Conservation (phyloP, 768 basidiomycete genomes). For the Leucocoprinus sp. region DNA sequence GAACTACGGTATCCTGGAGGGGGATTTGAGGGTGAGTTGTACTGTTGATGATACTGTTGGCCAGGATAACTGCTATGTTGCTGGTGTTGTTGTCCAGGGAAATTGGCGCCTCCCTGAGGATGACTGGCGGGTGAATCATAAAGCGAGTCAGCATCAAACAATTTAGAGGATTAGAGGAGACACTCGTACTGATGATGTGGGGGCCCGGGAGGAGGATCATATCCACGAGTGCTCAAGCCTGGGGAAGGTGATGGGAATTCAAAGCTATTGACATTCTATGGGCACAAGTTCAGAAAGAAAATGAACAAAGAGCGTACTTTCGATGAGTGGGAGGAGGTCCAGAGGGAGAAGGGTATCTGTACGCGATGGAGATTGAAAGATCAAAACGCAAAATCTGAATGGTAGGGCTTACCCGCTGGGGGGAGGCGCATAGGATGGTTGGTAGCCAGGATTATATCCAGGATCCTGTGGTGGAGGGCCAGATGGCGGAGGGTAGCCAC, state of each 20-base stretch:
- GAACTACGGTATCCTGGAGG: constrained; percentile 10
- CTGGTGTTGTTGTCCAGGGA: constrained; percentile 14
- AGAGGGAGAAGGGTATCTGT: constrained; percentile 16
- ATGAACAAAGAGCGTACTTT: not conserved
- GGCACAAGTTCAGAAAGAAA: not conserved
- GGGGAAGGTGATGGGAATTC: constrained; percentile 8
- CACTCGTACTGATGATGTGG: constrained; percentile 24
- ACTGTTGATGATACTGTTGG: constrained; percentile 27
- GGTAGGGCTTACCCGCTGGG: constrained; percentile 9
- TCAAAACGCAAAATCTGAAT: not conserved
- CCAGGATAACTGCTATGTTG: constrained; percentile 30
- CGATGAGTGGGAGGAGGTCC: constrained; percentile 15
- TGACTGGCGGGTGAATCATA: not conserved
- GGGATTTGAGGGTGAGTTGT: not conserved
- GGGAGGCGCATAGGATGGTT: constrained; percentile 26
- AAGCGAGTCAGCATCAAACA: not conserved
- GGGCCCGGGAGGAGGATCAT: constrained; percentile 12
- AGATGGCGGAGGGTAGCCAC: constrained; percentile 13
- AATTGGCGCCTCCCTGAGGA: constrained; percentile 2
- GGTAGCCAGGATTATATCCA: constrained; percentile 34
- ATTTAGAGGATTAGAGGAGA: not conserved
- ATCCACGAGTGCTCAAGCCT: constrained; percentile 8
- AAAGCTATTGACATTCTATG: constrained; percentile 1
- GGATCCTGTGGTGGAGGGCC: constrained; percentile 16
- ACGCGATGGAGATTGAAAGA: not conserved